Evolutionary conservation across 2,329 filamentous ascomycete genomes (phyloP), one percentile per base, ranked within the genome.

Genomic region (Podosphaera xanthii): DNA sequence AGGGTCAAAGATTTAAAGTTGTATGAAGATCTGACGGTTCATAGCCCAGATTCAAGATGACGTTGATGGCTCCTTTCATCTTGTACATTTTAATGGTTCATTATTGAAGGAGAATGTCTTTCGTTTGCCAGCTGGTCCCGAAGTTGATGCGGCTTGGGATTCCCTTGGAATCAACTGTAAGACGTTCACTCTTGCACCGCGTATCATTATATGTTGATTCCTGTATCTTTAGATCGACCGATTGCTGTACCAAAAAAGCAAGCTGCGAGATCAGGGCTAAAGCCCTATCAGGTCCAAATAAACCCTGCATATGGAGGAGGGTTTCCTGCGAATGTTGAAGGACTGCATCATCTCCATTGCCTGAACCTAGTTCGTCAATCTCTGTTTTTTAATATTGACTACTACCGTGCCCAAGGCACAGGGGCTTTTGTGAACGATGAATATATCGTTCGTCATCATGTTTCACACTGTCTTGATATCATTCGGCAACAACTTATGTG

Each of bases 401-500:
- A 79, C 64, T 79, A 80, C 62, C 70, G 70, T 38, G 64, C 66
- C 0, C 65, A 69, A 52, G 72, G 73, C 5, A 60, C 74, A 60
- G 74, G 74, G 0, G 71, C 75, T 1, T 80, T 79, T 64, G 65
- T 64, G 31, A 78, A 79, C 63, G 69, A 72, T 2, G 74, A 77
- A 50, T 70, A 70, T 44, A 73, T 77, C 33, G 67, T 79, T 34
- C 71, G 71, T 22, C 70, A 72, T 30, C 77, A 80, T 63, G 71
- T 76, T 60, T 74, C 75, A 2, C 77, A 80, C 61, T 80, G 77
- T 61, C 67, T 80, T 6, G 77, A 80, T 60, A 76, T 77, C 14
- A 61, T 80, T 56, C 72, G 76, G 14, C 76, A 80, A 64, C 74
- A 79, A 58, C 68, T 80, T 10, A 80, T 79, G 75, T 80, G 77